Conservation (phyloP, 1,284 basidiomycete genomes). For the Agaricales sp. region DNA sequence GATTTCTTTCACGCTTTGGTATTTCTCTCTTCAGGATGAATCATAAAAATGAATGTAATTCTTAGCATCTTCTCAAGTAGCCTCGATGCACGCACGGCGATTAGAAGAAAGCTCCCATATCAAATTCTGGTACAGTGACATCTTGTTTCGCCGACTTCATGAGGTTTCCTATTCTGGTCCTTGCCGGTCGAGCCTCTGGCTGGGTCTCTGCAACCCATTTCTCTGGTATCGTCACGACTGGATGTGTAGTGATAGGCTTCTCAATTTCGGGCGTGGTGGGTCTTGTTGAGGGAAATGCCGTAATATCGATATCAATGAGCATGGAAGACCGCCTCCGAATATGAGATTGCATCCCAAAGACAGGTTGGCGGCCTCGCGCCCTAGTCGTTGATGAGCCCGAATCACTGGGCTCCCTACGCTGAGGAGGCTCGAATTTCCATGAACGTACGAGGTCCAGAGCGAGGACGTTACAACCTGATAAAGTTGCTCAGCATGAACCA, state of each 20-base stretch:
- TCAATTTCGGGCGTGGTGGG: constrained; percentile 33
- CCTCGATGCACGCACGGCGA: neutral
- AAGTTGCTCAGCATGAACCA: constrained; percentile 5
- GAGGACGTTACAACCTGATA: constrained; percentile 81
- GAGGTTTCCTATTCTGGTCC: constrained; percentile 69
- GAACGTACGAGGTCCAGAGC: constrained; percentile 80
- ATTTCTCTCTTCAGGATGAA: constrained; percentile 3
- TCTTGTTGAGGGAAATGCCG: constrained; percentile 50
- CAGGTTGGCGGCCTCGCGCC: neutral
- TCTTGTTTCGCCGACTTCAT: constrained; percentile 86
- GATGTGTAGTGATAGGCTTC: constrained; percentile 8
- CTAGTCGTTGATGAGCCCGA: constrained; percentile 8
- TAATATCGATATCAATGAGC: constrained; percentile 81
- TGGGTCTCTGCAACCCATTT: constrained; percentile 25
- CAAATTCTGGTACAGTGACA: constrained; percentile 76
- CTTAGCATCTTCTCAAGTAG: constrained; percentile 1
- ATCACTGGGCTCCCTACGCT: constrained; percentile 15
- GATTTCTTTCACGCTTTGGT: constrained; percentile 8
- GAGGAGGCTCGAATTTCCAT: constrained; percentile 84
- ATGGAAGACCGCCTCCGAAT: constrained; percentile 60
- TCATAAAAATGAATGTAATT: neutral
- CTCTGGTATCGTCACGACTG: constrained; percentile 16
- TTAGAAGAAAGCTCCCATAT: constrained; percentile 67
- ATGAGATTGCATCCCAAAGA: constrained; percentile 27
- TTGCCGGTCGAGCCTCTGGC: constrained; percentile 43